Base-by-base conservation (phyloP, 2,329 filamentous ascomycete genomes). In the Claviceps spartinae region DNA sequence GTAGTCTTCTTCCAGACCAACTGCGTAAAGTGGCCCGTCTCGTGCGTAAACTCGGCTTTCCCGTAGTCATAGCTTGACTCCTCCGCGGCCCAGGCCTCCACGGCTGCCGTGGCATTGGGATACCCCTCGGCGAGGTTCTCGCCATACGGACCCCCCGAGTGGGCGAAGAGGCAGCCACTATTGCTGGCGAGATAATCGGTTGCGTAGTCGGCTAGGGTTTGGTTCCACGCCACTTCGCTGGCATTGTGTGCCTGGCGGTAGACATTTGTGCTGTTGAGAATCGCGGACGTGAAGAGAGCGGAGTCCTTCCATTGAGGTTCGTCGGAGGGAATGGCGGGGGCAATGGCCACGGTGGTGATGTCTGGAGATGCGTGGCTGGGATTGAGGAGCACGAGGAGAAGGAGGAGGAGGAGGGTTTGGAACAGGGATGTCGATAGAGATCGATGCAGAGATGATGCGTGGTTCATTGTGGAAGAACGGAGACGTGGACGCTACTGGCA, bases 191-290 rank as follows among this genome's bases (percentile, higher is more conserved):
- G 86, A 1, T 68, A 60, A 22, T 22, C 20, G 4, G 58, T 54
- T 0, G 83, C 82, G 55, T 73, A 82, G 3, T 64, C 59, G 1
- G 77, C 77, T 6, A 85, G 72, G 0, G 81, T 83, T 5, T 67
- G 60, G 67, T 89, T 88, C 84, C 85, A 89, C 3, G 58, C 55
- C 3, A 88, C 61, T 1, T 66, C 62, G 0, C 67, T 67, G 36
- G 82, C 83, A 58, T 81, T 79, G 67, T 88, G 82, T 54, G 79
- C 66, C 6, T 58, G 56, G 22, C 85, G 80, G 68, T 83, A 87
- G 47, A 71, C 65, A 65, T 89, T 88, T 40, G 81, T 86, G 58
- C 73, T 75, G 62, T 79, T 75, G 50, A 89, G 73, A 24, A 86
- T 67, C n/a, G 78, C 74, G 14, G 70, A 70, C 2, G 67, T 69